phyloP scores from a whole-genome alignment of 2,329 filamentous ascomycete genomes.

The Alternaria infectoria region DNA sequence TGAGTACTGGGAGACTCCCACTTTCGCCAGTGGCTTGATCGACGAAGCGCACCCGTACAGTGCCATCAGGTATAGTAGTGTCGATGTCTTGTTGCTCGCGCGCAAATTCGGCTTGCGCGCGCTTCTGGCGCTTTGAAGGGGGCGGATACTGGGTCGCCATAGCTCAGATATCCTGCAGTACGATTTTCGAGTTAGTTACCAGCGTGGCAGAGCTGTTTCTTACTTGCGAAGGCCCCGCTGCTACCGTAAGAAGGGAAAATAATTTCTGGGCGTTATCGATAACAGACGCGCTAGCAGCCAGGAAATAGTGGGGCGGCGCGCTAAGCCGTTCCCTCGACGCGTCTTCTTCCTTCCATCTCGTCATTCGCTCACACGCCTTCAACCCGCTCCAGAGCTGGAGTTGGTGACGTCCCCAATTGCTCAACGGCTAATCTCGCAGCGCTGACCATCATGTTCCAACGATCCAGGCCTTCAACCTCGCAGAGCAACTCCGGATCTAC shows the following conservation, averaged over 20 bases:
- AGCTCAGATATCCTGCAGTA: not conserved
- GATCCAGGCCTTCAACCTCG: conserved; percentile 34
- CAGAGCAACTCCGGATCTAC: conserved; percentile 40
- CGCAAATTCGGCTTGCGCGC: conserved; percentile 73
- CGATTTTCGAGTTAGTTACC: not conserved
- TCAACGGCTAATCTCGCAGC: conserved; percentile 26
- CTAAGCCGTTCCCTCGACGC: conserved; percentile 17
- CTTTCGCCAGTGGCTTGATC: conserved; percentile 75
- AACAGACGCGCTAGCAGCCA: conserved; percentile 27
- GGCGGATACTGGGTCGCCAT: conserved; percentile 88
- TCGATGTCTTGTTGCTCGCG: conserved; percentile 77
- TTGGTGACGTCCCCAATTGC: conserved; percentile 11
- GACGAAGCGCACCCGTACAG: conserved; percentile 84
- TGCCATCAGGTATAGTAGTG: conserved; percentile 70
- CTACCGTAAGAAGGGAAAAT: conserved; percentile 11
- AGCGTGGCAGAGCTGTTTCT: not conserved
- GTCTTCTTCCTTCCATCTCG: not conserved
- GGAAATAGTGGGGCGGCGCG: conserved; percentile 23
- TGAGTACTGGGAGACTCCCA: conserved; percentile 71
- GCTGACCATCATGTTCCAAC: conserved; percentile 37
- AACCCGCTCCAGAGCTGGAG: not conserved
- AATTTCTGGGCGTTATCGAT: conserved; percentile 35
- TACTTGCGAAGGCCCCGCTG: not conserved
- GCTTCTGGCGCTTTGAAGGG: conserved; percentile 85
- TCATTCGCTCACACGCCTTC: not conserved